Evolutionary conservation across 2,329 filamentous ascomycete species (phyloP).

Genomic region (Chaetothyriales sp.): DNA sequence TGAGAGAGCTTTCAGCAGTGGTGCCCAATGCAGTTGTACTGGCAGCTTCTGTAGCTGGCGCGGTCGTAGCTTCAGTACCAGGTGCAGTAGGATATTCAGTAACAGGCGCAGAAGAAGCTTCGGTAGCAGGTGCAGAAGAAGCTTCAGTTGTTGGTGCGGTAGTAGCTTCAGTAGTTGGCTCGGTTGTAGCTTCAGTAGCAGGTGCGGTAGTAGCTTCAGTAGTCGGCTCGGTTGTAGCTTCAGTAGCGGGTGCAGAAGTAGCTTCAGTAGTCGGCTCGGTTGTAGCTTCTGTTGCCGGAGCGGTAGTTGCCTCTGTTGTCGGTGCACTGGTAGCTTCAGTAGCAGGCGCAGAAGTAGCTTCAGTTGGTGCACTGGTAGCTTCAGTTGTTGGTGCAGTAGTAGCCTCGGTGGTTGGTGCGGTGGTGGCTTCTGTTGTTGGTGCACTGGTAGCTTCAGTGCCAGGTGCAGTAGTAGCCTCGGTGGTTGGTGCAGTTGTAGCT

Average conservation of each 20-base stretch:
- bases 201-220: too few species aligned
- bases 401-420: not conserved
- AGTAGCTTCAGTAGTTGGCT: not conserved
- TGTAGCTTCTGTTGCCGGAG: too few species aligned
- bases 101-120: not conserved
- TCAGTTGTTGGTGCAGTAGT: slow-evolving; percentile 3
- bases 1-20: slow-evolving; percentile 1
- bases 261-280: too few species aligned
- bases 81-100: not conserved
- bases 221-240: too few species aligned
- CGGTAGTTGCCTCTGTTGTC: slow-evolving; percentile 2
- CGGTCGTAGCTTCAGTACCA: too few species aligned
- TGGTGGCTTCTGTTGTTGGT: slow-evolving; percentile 6
- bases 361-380: slow-evolving; percentile 19
- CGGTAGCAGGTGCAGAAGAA: too few species aligned
- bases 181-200: slow-evolving; percentile 1
- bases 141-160: too few species aligned
- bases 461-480: slow-evolving; percentile 1
- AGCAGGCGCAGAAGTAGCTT: too few species aligned
- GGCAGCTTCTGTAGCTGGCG: slow-evolving; percentile 23
- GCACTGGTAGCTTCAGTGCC: too few species aligned
- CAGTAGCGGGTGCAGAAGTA: too few species aligned
- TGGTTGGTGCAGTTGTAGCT: slow-evolving; percentile 28
- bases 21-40: slow-evolving; percentile 12
- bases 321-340: too few species aligned